Base-by-base conservation (phyloP, 768 basidiomycete genomes). In the Hydnum rufescens region DNA sequence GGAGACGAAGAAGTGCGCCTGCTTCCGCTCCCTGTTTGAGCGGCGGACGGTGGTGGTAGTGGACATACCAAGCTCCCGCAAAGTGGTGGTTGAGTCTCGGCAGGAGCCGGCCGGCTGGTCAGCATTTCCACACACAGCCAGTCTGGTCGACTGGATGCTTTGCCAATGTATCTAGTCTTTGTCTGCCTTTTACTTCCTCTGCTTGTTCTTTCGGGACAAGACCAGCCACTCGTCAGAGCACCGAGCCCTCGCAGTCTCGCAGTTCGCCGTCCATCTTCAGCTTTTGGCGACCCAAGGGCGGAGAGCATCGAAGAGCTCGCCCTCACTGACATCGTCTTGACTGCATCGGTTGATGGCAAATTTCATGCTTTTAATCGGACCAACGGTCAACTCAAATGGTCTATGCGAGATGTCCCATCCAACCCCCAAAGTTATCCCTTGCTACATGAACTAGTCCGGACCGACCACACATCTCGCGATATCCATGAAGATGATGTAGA, bases 261-360 rank as follows among this genome's bases (percentile, higher is more conserved):
- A n/a, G n/a, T n/a, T n/a, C n/a, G n/a, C n/a, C n/a, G n/a, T n/a
- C n/a, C n/a, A n/a, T n/a, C n/a, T n/a, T n/a, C 36, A 39, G 36
- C 36, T 39, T 39, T 13, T 13, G 13, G 25, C 44, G 13, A 47
- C 44, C 44, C 16, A 16, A 16, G 13, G 26, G 13, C 44, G 44
- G 13, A 47, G 44, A 8, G n/a, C 44, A 8, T 16, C 18, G 59
- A 67, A 42, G 76, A 81, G 53, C 69, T 78, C 19, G 72, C 80
- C 49, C 67, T 93, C 6, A 64, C 89, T 54, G 82, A 93, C 60
- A 74, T 85, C 52, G 82, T 95, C 26, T 75, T 99, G 18, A 74
- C 93, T 6, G 86, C 90, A 1, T 89, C 89, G 4, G 79, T 99
- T 26, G 92, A 97, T 66, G 93, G 93, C 25, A 87, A 80, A 54